Conservation (phyloP, 495 filamentous ascomycete genomes). For the Cairneyella variabilis region DNA sequence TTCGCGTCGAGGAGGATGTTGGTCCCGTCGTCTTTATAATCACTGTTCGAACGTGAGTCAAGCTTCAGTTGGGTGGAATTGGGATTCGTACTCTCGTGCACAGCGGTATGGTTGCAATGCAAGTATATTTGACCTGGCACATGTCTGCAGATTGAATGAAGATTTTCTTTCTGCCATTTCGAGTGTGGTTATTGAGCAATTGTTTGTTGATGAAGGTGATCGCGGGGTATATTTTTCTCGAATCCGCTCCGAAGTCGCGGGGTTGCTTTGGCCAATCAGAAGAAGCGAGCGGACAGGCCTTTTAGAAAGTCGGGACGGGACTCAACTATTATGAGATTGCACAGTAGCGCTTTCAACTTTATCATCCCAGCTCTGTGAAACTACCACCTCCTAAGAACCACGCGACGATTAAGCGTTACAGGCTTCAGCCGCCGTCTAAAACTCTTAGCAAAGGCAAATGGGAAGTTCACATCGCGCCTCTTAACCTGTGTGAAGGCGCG, state of each 20-base stretch:
- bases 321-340: no score
- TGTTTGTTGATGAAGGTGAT: background rate
- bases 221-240: background rate
- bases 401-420: no score
- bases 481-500: no score
- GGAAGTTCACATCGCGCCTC: no score
- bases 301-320: no score
- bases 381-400: no score
- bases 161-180: slow-evolving; percentile 28
- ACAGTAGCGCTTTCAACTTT: no score
- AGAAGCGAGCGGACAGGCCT: no score
- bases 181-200: background rate
- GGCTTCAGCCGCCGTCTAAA: no score
- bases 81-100: slow-evolving; percentile 66
- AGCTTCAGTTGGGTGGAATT: slow-evolving; percentile 12
- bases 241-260: background rate
- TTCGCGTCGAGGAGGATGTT: slow-evolving; percentile 97
- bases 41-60: slow-evolving; percentile 49
- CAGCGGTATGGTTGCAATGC: slow-evolving; percentile 80
- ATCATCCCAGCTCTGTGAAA: no score
- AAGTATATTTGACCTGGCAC: slow-evolving; percentile 80
- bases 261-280: background rate
- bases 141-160: slow-evolving; percentile 72
- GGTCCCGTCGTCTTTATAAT: slow-evolving; percentile 98
- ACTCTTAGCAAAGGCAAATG: no score